Conservation (phyloP, 1,139 yeast species). For the Pichia sp. region DNA sequence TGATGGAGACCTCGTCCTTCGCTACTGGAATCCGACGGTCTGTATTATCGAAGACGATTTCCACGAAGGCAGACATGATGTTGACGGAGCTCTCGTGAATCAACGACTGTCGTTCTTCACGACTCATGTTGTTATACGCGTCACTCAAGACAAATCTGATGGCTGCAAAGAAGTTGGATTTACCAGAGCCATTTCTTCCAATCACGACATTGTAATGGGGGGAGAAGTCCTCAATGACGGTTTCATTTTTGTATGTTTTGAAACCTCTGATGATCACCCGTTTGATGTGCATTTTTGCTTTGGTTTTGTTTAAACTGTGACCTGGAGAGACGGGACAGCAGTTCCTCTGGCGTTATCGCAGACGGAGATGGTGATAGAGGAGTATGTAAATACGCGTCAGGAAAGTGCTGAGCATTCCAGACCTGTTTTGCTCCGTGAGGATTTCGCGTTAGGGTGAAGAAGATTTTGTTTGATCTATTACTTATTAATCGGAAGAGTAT, state of each 20-base stretch:
- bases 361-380: background rate
- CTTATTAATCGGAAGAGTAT: background rate
- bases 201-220: conserved; percentile 87
- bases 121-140: conserved; percentile 80
- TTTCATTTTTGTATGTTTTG: conserved; percentile 85
- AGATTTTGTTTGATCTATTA: too few species aligned
- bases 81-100: conserved; percentile 91
- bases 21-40: conserved; percentile 73
- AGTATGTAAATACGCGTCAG: background rate
- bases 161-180: conserved; percentile 94
- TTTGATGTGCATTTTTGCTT: conserved; percentile 30
- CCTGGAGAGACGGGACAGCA: background rate
- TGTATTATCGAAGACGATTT: conserved; percentile 75
- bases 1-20: conserved; percentile 62
- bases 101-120: conserved; percentile 84
- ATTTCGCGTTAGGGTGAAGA: background rate
- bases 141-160: conserved; percentile 89
- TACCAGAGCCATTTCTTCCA: conserved; percentile 96
- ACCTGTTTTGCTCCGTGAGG: background rate
- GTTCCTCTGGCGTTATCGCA: too few species aligned
- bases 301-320: background rate
- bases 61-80: conserved; percentile 90
- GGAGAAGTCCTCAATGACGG: conserved; percentile 70
- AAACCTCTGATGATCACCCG: conserved; percentile 74
- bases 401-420: background rate